Evolutionary conservation across 345 rosid genomes (phyloP).

Genomic region (Barbarea vulgaris): DNA sequence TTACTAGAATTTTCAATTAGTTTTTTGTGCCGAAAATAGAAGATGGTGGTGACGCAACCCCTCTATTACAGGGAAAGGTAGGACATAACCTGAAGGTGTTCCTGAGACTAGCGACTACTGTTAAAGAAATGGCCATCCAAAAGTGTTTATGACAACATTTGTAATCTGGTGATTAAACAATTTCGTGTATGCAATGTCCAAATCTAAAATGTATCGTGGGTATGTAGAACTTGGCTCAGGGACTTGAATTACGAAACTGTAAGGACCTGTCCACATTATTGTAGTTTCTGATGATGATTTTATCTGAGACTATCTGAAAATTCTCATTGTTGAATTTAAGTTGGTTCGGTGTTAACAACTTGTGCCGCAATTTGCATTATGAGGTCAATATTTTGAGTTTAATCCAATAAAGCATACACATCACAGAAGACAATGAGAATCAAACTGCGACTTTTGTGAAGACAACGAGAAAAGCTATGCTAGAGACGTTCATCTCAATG

Average conservation of each 20-base stretch:
- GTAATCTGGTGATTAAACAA: conserved; percentile 3
- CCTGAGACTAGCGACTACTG: conserved; percentile 67
- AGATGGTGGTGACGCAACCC: not conserved
- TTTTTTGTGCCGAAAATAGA: conserved; percentile 1
- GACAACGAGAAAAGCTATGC: no score
- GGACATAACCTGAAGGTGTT: conserved; percentile 82
- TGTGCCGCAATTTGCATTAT: not conserved
- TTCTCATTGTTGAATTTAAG: not conserved
- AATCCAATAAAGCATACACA: no score
- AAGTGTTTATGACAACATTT: conserved; percentile 31
- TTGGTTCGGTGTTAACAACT: not conserved
- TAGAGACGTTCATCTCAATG: no score
- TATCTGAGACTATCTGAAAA: not conserved
- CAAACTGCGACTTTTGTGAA: no score
- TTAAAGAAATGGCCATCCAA: conserved; percentile 75
- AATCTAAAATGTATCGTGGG: conserved; percentile 14
- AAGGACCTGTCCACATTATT: not conserved
- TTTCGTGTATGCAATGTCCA: conserved; percentile 23
- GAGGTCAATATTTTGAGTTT: no score
- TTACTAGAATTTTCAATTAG: not conserved
- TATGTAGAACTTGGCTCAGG: not conserved
- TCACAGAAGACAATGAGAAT: no score
- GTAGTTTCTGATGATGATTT: not conserved
- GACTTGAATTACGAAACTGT: not conserved
- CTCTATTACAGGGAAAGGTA: conserved; percentile 61